phyloP scores from a whole-genome alignment of 2,329 filamentous ascomycete species.

The Stagonosporopsis tanaceti region DNA sequence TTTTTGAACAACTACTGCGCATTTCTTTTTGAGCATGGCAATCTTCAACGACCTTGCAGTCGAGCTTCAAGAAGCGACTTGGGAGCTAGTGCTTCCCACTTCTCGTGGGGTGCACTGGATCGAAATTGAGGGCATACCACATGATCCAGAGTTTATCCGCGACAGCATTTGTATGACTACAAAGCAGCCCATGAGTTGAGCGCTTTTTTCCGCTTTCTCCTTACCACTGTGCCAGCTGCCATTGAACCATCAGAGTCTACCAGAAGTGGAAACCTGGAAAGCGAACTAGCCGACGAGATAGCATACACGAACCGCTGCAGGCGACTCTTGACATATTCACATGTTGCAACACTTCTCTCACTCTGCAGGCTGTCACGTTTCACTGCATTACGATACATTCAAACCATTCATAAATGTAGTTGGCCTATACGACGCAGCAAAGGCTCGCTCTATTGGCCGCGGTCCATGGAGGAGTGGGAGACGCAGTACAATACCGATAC shows the following conservation, averaged over 20 bases:
- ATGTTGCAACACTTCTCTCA: not conserved
- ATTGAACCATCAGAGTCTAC: not conserved
- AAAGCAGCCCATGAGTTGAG: not conserved
- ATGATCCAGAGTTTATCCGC: not conserved
- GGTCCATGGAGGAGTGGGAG: not conserved
- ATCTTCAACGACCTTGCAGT: too few species aligned
- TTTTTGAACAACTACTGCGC: too few species aligned
- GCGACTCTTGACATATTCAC: not conserved
- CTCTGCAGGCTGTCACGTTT: not conserved
- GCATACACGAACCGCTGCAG: not conserved
- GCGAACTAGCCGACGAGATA: not conserved
- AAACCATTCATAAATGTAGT: not conserved
- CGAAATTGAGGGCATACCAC: too few species aligned
- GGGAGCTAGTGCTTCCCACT: not conserved
- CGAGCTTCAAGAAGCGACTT: too few species aligned
- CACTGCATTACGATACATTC: not conserved
- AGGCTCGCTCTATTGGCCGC: not conserved
- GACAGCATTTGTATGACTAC: not conserved
- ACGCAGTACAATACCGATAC: not conserved
- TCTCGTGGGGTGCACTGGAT: too few species aligned
- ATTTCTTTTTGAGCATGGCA: too few species aligned
- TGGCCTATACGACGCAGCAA: not conserved
- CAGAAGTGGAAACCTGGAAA: not conserved
- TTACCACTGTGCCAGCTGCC: not conserved
- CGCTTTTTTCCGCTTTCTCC: not conserved